Conservation (phyloP, 2,329 filamentous ascomycete species). For the Reticulascus tulasneorum region DNA sequence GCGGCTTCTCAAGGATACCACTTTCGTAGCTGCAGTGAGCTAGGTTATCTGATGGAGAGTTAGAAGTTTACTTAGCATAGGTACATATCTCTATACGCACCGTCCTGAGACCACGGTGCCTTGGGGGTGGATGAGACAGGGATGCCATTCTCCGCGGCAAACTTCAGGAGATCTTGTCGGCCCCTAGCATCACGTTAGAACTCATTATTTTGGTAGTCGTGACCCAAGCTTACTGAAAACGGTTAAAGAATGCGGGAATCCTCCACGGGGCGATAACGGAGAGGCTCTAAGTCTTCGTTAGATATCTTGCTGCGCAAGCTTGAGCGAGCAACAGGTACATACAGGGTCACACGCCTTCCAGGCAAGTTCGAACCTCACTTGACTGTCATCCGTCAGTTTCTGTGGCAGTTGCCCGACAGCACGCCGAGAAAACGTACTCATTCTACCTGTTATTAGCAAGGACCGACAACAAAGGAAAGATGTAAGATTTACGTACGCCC, state of each 20-base stretch:
- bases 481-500: constrained; percentile 27
- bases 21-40: constrained; percentile 74
- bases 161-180: constrained; percentile 69
- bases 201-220: constrained; percentile 3
- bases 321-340: too few species aligned
- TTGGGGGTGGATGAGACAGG: constrained; percentile 69
- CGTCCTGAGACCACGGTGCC: constrained; percentile 51
- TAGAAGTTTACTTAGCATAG: constrained; percentile 1
- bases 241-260: constrained; percentile 64
- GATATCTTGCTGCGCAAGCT: too few species aligned
- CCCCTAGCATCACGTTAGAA: constrained; percentile 34
- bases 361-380: constrained; percentile 35
- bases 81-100: constrained; percentile 17
- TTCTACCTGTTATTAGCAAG: too few species aligned
- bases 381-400: too few species aligned
- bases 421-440: constrained; percentile 25
- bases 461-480: too few species aligned
- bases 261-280: constrained; percentile 77
- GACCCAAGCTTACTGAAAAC: constrained; percentile 48
- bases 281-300: too few species aligned
- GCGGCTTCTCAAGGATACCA: constrained; percentile 59
- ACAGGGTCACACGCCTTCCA: constrained; percentile 51
- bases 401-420: too few species aligned
- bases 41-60: constrained; percentile 56
- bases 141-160: constrained; percentile 62